Evolutionary conservation across 148 eudicot genomes (phyloP).

Genomic region (Mesembryanthemum crystallinum): DNA sequence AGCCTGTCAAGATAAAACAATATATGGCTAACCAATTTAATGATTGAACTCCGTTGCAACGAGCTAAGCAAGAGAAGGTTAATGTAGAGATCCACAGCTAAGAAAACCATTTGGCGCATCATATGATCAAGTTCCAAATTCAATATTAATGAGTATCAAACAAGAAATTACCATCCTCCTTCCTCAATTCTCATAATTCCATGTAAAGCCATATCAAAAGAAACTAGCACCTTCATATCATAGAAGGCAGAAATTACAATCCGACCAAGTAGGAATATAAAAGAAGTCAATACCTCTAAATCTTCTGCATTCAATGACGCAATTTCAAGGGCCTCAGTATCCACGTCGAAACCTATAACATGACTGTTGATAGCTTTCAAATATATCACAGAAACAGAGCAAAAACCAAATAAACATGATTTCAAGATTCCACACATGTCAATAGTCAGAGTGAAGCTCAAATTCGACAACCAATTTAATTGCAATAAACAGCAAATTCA

Average conservation of each 20-base stretch:
- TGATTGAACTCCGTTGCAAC: too few species aligned
- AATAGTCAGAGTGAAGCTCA: neutral
- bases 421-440: neutral
- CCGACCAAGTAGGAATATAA: neutral
- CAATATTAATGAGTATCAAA: too few species aligned
- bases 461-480: neutral
- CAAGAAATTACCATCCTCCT: too few species aligned
- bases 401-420: constrained; percentile 2
- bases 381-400: neutral
- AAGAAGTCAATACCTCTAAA: constrained; percentile 59
- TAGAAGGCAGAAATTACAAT: too few species aligned
- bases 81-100: neutral
- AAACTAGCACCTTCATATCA: neutral
- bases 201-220: too few species aligned
- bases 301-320: constrained; percentile 80
- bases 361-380: constrained; percentile 48
- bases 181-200: neutral
- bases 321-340: constrained; percentile 73
- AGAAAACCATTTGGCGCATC: neutral
- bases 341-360: constrained; percentile 82
- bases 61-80: too few species aligned
- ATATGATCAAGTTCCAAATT: too few species aligned
- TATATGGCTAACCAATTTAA: too few species aligned
- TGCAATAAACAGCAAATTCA: neutral
- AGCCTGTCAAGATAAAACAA: too few species aligned